These are phyloP conservation scores for Ophiostoma novo-ulmi DNA, from an alignment of 2,329 filamentous ascomycete species.

Conservation along the genomic window DNA sequence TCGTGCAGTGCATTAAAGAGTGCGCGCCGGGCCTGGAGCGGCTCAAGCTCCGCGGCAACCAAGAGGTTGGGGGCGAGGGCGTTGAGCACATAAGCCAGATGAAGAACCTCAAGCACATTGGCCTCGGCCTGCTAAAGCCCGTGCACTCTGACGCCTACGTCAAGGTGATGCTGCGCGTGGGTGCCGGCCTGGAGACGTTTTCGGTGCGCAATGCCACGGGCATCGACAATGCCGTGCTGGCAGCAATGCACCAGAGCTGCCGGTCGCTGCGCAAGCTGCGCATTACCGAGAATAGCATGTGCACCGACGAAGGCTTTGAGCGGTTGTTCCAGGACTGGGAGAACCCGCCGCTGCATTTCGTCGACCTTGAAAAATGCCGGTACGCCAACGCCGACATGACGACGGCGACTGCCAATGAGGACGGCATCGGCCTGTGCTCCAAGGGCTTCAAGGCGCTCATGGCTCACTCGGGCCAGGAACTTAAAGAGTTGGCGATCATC, in stretches of 20 bases:
- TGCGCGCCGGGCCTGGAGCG: constrained; percentile 64
- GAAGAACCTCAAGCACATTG: constrained; percentile 64
- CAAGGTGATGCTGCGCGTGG: constrained; percentile 57
- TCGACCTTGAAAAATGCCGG: constrained; percentile 74
- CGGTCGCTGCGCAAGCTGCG: constrained; percentile 67
- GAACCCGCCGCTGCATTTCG: constrained; percentile 63
- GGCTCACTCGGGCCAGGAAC: constrained; percentile 65
- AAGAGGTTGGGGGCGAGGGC: constrained; percentile 62
- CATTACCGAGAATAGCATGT: constrained; percentile 68
- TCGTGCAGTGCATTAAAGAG: constrained; percentile 55
- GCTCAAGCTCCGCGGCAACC: constrained; percentile 78
- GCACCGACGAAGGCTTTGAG: constrained; percentile 69
- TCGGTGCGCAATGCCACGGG: constrained; percentile 66
- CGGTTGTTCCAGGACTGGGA: constrained; percentile 69
- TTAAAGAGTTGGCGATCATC: constrained; percentile 69
- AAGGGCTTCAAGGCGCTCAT: constrained; percentile 75
- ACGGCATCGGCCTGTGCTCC: constrained; percentile 67
- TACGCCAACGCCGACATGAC: constrained; percentile 68
- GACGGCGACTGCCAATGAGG: constrained; percentile 58
- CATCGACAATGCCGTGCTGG: constrained; percentile 64
- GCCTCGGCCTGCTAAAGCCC: constrained; percentile 59
- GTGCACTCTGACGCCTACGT: constrained; percentile 56
- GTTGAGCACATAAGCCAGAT: constrained; percentile 61
- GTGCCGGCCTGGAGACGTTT: constrained; percentile 65
- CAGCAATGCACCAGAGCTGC: constrained; percentile 66